Evolutionary conservation across 495 filamentous ascomycete species (phyloP).

Genomic region (Alectoria sarmentosa): DNA sequence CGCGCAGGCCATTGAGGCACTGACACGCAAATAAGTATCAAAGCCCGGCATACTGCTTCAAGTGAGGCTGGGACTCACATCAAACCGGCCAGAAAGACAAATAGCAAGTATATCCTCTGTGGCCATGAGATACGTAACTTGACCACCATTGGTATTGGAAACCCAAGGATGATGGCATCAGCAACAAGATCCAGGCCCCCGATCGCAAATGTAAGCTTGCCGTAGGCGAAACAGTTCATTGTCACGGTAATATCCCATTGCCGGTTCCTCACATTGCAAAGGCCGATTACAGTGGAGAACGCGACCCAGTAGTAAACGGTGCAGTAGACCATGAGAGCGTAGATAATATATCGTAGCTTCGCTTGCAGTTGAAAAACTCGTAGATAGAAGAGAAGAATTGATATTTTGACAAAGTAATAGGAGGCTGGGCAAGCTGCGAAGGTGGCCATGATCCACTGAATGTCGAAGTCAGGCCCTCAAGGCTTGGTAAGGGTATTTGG

Average conservation of each 20-base stretch:
- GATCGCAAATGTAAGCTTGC: constrained; percentile 16
- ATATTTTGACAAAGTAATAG: constrained; percentile 20
- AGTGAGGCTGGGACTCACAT: constrained; percentile 1
- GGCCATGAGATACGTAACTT: constrained; percentile 17
- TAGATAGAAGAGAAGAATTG: constrained; percentile 21
- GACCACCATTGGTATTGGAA: constrained; percentile 17
- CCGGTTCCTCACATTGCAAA: constrained; percentile 17
- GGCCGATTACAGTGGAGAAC: constrained; percentile 10
- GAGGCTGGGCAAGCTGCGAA: constrained; percentile 21
- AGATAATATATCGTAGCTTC: constrained; percentile 15
- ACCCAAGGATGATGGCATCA: constrained; percentile 14
- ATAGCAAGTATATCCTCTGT: constrained; percentile 18
- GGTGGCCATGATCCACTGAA: constrained; percentile 21
- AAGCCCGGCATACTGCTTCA: neutral
- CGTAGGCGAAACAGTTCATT: constrained; percentile 22
- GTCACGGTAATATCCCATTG: constrained; percentile 16
- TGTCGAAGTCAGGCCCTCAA: neutral
- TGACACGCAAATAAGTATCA: neutral
- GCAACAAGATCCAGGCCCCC: constrained; percentile 20
- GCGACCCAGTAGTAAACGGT: constrained; percentile 20
- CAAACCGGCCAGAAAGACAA: constrained; percentile 17
- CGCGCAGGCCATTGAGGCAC: constrained; percentile 16
- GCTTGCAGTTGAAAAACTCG: constrained; percentile 14
- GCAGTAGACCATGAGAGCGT: constrained; percentile 18
- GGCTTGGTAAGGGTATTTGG: neutral